Evolutionary conservation across 805 yeast genomes (phyloP).

Genomic region (Kurtzmaniella cleridarum): DNA sequence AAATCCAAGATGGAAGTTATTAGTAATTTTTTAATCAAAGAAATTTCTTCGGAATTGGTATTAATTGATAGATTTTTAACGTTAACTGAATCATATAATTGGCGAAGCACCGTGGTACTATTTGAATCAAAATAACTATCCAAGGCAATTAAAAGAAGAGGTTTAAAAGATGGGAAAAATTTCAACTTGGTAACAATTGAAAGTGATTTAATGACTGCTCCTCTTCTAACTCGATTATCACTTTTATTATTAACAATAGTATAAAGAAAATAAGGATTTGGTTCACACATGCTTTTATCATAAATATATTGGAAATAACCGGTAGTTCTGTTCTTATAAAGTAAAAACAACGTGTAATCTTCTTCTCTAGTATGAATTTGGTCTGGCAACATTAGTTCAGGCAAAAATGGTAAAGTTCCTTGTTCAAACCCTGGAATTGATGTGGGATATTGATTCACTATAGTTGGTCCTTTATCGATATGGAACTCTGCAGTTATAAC

Average conservation of each 20-base stretch:
- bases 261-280: slow-evolving; percentile 46
- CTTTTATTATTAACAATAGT: slow-evolving; percentile 49
- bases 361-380: slow-evolving; percentile 54
- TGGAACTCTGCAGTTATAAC: slow-evolving; percentile 76
- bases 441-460: slow-evolving; percentile 46
- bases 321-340: slow-evolving; percentile 39
- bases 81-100: slow-evolving; percentile 29
- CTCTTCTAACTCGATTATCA: slow-evolving; percentile 44
- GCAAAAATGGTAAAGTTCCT: slow-evolving; percentile 30
- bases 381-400: slow-evolving; percentile 59
- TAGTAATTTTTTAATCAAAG: slow-evolving; percentile 30
- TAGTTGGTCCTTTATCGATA: slow-evolving; percentile 64
- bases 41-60: slow-evolving; percentile 11
- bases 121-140: slow-evolving; percentile 37
- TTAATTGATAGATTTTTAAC: slow-evolving; percentile 21
- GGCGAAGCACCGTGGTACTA: slow-evolving; percentile 15
- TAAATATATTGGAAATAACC: slow-evolving; percentile 35
- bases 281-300: slow-evolving; percentile 26
- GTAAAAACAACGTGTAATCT: slow-evolving; percentile 52
- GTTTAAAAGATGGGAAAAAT: slow-evolving; percentile 54
- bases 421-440: slow-evolving; percentile 30
- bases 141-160: slow-evolving; percentile 48
- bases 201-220: slow-evolving; percentile 54
- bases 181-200: slow-evolving; percentile 51
- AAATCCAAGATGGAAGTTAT: slow-evolving; percentile 39